Base-by-base conservation (phyloP, 129 eudicot genomes). In the Artemisia tridentata region DNA sequence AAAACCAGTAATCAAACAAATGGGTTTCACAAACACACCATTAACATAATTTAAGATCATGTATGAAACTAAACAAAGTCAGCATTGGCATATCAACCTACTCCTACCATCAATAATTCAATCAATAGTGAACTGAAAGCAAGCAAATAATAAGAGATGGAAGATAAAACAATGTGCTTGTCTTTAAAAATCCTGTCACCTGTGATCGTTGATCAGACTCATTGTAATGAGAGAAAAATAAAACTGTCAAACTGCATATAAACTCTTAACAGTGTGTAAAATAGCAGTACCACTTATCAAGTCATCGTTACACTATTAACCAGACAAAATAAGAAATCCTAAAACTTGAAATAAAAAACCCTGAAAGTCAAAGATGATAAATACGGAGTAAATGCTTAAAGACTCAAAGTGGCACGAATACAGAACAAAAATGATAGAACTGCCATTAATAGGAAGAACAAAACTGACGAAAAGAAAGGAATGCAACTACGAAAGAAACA, bases 391-490 rank as follows among this genome's bases (percentile, higher is more conserved):
- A 10, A 62, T n/a, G 53, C n/a, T 77, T 7, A 17, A 52, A 52
- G 66, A 63, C 71, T 38, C 71, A 21, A 17, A 18, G 21, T 18
- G 56, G 18, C 53, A 60, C 56, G 14, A 9, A 59, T 50, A 60
- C 4, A 48, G 25, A 21, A 25, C 0, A 29, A 51, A 5, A 71
- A 62, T 34, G 27, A 64, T 27, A 41, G 57, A 74, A 74, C 50
- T 55, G 76, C 58, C 78, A 68, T 53, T 59, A 67, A 72, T 41
- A 68, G 14, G 59, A 49, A 38, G 61, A 76, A 73, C 45, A 64
- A 73, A 57, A 72, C 3, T 23, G 61, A 74, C 70, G 72, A 76
- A 69, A 7, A 17, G 55, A 60, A 77, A 75, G 63, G 72, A 72
- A 62, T 54, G 75, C 58, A 73, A 60, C 71, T 49, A 65, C 7